Percentiles rank a stretch among this genome's conserved stretches.
Conservation (phyloP, 2,329 filamentous ascomycete genomes). For the Boeremia lycopersici region DNA sequence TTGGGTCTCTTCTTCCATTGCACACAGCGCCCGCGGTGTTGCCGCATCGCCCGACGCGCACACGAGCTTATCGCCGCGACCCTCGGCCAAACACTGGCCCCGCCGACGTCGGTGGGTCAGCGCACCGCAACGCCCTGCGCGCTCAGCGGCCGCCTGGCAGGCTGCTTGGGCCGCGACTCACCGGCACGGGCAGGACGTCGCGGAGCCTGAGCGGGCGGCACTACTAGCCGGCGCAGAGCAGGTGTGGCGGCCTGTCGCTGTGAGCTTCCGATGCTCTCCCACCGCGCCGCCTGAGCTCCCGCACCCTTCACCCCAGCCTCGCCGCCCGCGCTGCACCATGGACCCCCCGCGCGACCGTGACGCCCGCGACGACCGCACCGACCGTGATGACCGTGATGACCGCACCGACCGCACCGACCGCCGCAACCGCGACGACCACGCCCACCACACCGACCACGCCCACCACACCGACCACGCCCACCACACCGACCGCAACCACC, state of each 20-base stretch:
- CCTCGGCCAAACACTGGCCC: background rate
- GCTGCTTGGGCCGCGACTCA: background rate
- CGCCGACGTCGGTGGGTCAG: constrained; percentile 15
- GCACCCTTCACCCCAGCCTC: constrained; percentile 3
- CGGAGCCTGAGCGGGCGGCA: constrained; percentile 2
- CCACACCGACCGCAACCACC: background rate
- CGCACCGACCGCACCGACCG: background rate
- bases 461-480: background rate
- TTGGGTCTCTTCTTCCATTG: background rate
- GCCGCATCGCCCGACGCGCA: background rate
- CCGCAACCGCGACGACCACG: background rate
- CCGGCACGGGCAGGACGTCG: background rate
- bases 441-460: background rate
- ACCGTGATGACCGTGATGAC: background rate
- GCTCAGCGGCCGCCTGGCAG: background rate
- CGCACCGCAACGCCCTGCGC: constrained; percentile 17
- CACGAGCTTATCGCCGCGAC: background rate
- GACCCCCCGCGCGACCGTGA: background rate
- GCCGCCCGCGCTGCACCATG: constrained; percentile 3
- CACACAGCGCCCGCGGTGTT: background rate
- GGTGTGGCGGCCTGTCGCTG: constrained; percentile 38
- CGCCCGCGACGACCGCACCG: background rate
- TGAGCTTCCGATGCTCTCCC: constrained; percentile 26
- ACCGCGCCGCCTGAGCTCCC: constrained; percentile 4
- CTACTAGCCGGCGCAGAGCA: constrained; percentile 12